Conservation (phyloP, 2,329 filamentous ascomycete genomes). For the Cercospora sp. region DNA sequence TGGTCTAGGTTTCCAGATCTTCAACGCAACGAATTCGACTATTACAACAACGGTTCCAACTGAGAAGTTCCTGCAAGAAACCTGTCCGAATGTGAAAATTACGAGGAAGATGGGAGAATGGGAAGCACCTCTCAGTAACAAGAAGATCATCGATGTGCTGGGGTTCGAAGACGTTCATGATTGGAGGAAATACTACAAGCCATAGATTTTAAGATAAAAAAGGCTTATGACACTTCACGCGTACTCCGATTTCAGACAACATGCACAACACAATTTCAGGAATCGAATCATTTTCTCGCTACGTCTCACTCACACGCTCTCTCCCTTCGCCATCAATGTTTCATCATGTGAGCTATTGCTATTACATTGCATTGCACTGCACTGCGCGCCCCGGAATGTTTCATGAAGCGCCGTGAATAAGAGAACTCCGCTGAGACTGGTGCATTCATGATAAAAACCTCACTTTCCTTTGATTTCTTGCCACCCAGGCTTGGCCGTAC, state of each 20-base stretch:
- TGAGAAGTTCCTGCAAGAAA: conserved; percentile 53
- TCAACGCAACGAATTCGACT: conserved; percentile 64
- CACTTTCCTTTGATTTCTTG: conserved; percentile 2
- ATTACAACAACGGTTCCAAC: conserved; percentile 59
- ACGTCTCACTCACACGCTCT: neutral
- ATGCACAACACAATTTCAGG: too few species aligned
- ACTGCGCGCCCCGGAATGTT: conserved; percentile 7
- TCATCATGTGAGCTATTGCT: conserved; percentile 12
- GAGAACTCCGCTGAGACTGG: conserved; percentile 10
- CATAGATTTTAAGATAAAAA: too few species aligned
- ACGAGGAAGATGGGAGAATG: conserved; percentile 58
- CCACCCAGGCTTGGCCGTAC: neutral
- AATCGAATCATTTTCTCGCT: neutral
- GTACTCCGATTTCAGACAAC: too few species aligned
- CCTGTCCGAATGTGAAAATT: conserved; percentile 53
- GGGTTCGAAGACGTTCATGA: conserved; percentile 61
- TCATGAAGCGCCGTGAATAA: conserved; percentile 7
- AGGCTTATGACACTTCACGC: too few species aligned
- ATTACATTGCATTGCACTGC: conserved; percentile 10
- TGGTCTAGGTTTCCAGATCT: conserved; percentile 62
- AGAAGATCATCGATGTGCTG: conserved; percentile 59
- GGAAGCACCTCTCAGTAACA: conserved; percentile 62
- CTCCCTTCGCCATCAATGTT: neutral
- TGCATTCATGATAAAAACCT: neutral
- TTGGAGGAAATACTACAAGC: conserved; percentile 55